Evolutionary conservation across 495 filamentous ascomycete species (phyloP).

Genomic region (Penicillium paradoxum): DNA sequence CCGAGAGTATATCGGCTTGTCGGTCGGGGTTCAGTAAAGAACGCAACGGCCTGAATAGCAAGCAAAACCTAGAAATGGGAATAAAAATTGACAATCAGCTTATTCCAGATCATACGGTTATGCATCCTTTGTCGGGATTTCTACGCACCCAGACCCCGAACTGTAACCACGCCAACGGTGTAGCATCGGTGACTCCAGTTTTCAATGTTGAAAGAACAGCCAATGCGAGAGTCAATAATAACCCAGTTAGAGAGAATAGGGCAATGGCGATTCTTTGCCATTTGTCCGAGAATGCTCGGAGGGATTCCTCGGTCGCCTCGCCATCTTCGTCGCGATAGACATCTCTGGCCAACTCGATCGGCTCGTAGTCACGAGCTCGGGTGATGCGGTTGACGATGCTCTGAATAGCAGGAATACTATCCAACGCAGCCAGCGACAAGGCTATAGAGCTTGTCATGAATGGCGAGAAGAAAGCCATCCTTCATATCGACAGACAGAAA

Average conservation of each 20-base stretch:
- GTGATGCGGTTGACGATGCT: constrained; percentile 19
- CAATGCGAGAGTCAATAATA: constrained; percentile 17
- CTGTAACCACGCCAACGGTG: constrained; percentile 29
- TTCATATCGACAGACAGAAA: constrained; percentile 1
- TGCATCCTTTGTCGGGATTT: background rate
- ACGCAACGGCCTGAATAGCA: constrained; percentile 28
- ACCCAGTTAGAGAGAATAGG: constrained; percentile 16
- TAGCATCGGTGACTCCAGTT: background rate
- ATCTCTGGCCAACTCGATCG: constrained; percentile 12
- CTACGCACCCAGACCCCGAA: constrained; percentile 35
- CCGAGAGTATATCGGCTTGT: constrained; percentile 27
- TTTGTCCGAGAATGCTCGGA: constrained; percentile 27
- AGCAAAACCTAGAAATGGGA: constrained; percentile 20
- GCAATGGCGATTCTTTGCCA: constrained; percentile 23
- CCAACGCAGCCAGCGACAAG: constrained; percentile 19
- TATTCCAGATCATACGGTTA: background rate
- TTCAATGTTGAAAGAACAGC: constrained; percentile 19
- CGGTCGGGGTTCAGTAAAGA: constrained; percentile 32
- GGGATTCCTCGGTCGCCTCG: constrained; percentile 26
- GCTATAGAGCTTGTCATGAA: constrained; percentile 22
- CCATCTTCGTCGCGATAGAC: constrained; percentile 31
- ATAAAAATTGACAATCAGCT: background rate
- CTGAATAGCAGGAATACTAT: constrained; percentile 21
- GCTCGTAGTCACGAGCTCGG: constrained; percentile 20
- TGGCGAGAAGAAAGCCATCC: constrained; percentile 21